These are phyloP conservation scores for Pyrenophora tritici-repentis DNA, from an alignment of 2,329 filamentous ascomycete genomes.

Conservation along the genomic window DNA sequence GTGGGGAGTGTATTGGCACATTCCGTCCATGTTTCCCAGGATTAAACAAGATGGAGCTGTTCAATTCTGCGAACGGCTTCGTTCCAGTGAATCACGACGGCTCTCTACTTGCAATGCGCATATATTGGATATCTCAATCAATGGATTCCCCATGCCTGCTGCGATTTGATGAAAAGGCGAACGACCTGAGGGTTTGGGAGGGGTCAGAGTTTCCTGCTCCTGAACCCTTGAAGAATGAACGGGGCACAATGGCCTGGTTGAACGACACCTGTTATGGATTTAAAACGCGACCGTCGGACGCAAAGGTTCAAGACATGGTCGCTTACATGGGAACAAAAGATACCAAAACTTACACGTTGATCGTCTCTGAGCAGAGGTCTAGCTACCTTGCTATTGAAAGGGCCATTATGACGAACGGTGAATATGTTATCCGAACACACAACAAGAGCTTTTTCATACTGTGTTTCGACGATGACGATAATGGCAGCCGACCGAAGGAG, in stretches of 20 bases:
- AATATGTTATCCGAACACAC: conserved; percentile 8
- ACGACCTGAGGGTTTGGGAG: conserved; percentile 10
- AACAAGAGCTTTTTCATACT: not conserved
- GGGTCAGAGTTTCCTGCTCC: not conserved
- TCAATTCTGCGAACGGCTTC: not conserved
- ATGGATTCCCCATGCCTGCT: not conserved
- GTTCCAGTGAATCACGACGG: conserved; percentile 7
- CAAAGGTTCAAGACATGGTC: not conserved
- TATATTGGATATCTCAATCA: not conserved
- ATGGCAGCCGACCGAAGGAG: conserved; percentile 1
- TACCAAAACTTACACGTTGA: not conserved
- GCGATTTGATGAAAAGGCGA: conserved; percentile 19
- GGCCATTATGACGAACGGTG: conserved; percentile 5
- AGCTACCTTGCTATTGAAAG: not conserved
- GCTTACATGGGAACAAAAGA: conserved; percentile 2
- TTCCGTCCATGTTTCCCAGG: not conserved
- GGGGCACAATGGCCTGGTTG: conserved; percentile 17
- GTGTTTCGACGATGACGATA: conserved; percentile 12
- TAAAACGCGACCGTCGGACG: not conserved
- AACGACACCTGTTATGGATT: conserved; percentile 18
- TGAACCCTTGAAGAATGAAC: not conserved
- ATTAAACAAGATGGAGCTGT: not conserved
- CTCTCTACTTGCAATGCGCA: not conserved
- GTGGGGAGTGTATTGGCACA: conserved; percentile 9
- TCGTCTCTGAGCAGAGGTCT: not conserved